Evolutionary conservation across 345 rosid species (phyloP), one percentile per base, ranked within the genome.

Genomic region (Psidium friedrichsthalianum): DNA sequence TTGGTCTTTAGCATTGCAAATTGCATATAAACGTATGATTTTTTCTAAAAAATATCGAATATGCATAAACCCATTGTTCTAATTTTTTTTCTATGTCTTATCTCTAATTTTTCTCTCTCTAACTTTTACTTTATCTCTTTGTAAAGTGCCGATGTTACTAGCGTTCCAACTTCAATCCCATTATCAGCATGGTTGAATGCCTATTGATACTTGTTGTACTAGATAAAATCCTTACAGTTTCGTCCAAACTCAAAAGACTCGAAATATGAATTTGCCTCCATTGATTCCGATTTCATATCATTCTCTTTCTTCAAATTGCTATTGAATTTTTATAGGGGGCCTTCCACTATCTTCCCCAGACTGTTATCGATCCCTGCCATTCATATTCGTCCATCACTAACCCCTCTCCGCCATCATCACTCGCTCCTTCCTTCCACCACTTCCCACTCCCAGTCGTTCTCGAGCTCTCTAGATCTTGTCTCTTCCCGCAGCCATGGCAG

Each of bases 401-500:
- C 1, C 1, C 57, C 12, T 24, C 5, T 24, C 61, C 22, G 29
- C 5, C 47, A 69, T 36, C 78, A 40, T 36, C 44, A 69, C 54
- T 61, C 74, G 44, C 24, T 0, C 8, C 10, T 25, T 27, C 7
- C 9, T 57, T 53, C 25, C 56, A 86, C 84, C 86, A 85, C 89
- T 74, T 51, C 86, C 84, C 29, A 14, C 51, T 9, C 40, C 55
- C 78, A 51, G 82, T 84, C 53, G 47, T 53, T 42, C 53, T 22
- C 5, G 16, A 14, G 22, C 76, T 51, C 54, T 25, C 59, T 47
- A 61, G n/a, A 86, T 49, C 83, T 27, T 21, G 47, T 47, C 24
- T 29, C 4, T 1, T 4, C 78, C 32, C 87, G 24, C 74, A 59
- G 85, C 89, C n/a, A 89, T 89, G 91, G 91, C 82, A 53, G 90